These are phyloP conservation scores for Didymosphaeria variabile DNA, from an alignment of 2,329 filamentous ascomycete species.

Conservation along the genomic window DNA sequence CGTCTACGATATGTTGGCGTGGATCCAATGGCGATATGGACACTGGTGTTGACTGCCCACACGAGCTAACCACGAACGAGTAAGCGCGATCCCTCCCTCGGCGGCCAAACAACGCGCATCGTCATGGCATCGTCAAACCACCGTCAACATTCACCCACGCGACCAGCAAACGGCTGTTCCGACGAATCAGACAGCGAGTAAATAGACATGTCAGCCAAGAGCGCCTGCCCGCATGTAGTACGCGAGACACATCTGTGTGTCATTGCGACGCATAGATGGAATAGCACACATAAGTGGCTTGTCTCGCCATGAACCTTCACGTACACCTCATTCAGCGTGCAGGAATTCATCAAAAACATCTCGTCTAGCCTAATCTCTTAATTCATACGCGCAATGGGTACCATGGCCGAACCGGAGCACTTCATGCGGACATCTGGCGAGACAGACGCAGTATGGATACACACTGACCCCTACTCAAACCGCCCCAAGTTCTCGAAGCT, in stretches of 20 bases:
- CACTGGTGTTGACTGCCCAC: too few species aligned
- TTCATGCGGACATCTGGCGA: slow-evolving; percentile 60
- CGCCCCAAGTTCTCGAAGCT: slow-evolving; percentile 57
- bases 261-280: background rate
- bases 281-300: too few species aligned
- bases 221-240: background rate
- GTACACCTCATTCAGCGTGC: too few species aligned
- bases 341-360: too few species aligned
- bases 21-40: background rate
- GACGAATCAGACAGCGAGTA: background rate
- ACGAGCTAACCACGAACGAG: background rate
- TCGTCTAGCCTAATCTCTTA: too few species aligned
- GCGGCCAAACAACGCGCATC: background rate
- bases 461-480: slow-evolving; percentile 57
- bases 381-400: slow-evolving; percentile 24
- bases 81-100: background rate
- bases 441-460: slow-evolving; percentile 64
- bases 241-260: background rate
- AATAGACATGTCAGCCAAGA: slow-evolving; percentile 6
- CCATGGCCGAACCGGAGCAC: slow-evolving; percentile 38
- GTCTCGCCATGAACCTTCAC: too few species aligned
- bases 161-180: background rate
- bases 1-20: too few species aligned
- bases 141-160: background rate
- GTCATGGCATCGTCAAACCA: slow-evolving; percentile 12